phyloP scores from a whole-genome alignment of 2,329 filamentous ascomycete species.

The Whalleya microplaca region DNA sequence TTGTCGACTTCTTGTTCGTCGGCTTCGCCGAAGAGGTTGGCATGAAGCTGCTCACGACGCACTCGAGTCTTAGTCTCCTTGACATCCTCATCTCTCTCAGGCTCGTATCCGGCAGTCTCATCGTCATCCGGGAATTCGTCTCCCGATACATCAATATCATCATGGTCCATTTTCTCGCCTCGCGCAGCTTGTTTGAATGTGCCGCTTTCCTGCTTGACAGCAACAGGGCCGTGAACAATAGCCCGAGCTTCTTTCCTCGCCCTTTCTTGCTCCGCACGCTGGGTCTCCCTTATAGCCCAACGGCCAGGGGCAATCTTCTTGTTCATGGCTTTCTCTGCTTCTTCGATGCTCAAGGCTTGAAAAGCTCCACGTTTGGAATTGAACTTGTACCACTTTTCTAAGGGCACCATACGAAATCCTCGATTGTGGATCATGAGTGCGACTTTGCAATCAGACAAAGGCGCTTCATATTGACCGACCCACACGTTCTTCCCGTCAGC shows the following conservation, averaged over 20 bases:
- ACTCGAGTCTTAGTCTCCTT: conserved; percentile 74
- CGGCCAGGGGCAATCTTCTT: conserved; percentile 76
- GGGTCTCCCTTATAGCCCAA: conserved; percentile 73
- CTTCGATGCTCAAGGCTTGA: conserved; percentile 76
- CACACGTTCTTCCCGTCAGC: conserved; percentile 94
- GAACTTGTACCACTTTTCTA: conserved; percentile 96
- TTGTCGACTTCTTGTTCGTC: conserved; percentile 74
- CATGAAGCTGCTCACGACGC: conserved; percentile 80
- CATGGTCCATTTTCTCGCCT: conserved; percentile 70
- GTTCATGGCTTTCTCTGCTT: conserved; percentile 82
- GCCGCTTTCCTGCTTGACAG: conserved; percentile 70
- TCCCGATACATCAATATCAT: conserved; percentile 68
- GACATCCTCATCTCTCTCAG: conserved; percentile 78
- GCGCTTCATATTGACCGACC: conserved; percentile 88
- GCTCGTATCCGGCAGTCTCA: conserved; percentile 74
- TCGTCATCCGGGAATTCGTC: conserved; percentile 89
- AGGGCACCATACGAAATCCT: conserved; percentile 81
- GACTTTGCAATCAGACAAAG: conserved; percentile 83
- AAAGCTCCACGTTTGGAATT: conserved; percentile 75
- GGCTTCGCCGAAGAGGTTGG: conserved; percentile 77
- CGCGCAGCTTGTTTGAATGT: conserved; percentile 65
- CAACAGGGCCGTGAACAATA: conserved; percentile 57
- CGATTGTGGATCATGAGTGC: conserved; percentile 73
- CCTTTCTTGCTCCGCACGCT: conserved; percentile 58
- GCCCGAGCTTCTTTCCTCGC: conserved; percentile 65